These are phyloP conservation scores for Nephelium lappaceum DNA, from an alignment of 345 rosid species.

Conservation along the genomic window DNA sequence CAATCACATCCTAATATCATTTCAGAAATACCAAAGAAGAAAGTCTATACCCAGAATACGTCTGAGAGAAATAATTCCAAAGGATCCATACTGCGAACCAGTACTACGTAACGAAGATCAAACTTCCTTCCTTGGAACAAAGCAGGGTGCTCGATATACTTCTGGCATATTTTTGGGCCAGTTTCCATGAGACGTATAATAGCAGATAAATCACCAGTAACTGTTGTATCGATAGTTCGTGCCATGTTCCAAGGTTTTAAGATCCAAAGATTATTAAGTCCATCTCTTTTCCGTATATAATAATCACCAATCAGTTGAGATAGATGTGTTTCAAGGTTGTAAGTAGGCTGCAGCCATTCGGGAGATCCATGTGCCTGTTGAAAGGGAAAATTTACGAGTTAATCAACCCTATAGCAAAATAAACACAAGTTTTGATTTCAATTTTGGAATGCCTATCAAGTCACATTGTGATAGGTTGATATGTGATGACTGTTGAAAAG, in stretches of 20 bases:
- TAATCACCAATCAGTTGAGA: conserved; percentile 87
- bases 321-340: conserved; percentile 80
- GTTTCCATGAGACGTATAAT: conserved; percentile 97
- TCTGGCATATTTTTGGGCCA: conserved; percentile 98
- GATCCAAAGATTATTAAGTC: conserved; percentile 79
- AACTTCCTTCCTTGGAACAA: conserved; percentile 81
- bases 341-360: conserved; percentile 88
- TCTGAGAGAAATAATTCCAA: conserved; percentile 78
- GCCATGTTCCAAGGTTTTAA: conserved; percentile 99
- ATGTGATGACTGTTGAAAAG: neutral
- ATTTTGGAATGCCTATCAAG: neutral
- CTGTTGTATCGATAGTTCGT: conserved; percentile 88
- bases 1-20: conserved; percentile 8
- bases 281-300: conserved; percentile 57
- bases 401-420: conserved; percentile 11
- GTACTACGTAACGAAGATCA: conserved; percentile 81
- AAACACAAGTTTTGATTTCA: neutral
- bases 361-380: conserved; percentile 81
- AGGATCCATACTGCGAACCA: conserved; percentile 73
- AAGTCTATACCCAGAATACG: conserved; percentile 77
- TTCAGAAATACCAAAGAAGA: neutral
- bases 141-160: conserved; percentile 91
- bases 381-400: conserved; percentile 24
- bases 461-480: neutral
- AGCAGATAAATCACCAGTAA: conserved; percentile 72